Percentiles rank a stretch among this genome's conserved stretches.
Evolutionary conservation across 208 protist species (phyloP).

Genomic region (Zelonia costaricensis): DNA sequence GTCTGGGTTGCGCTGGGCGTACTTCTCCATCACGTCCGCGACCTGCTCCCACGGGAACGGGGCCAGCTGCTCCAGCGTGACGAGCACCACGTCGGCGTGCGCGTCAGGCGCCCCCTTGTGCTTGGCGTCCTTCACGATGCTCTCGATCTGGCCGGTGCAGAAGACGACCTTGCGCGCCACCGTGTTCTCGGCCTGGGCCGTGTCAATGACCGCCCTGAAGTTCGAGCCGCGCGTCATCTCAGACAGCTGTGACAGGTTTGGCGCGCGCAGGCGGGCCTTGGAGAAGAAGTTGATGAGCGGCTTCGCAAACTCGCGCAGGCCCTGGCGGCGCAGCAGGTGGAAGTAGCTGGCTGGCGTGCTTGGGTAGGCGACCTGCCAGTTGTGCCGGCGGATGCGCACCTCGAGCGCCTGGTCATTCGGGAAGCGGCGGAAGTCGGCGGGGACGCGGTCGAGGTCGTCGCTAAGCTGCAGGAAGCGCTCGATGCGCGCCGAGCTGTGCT

Average conservation of each 20-base stretch:
- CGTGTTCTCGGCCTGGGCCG: slow-evolving; percentile 28
- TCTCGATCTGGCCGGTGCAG: slow-evolving; percentile 98
- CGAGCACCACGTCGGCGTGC: slow-evolving; percentile 90
- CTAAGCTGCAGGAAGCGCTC: slow-evolving; percentile 98
- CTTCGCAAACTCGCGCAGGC: slow-evolving; percentile 97
- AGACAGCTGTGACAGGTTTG: slow-evolving; percentile 82
- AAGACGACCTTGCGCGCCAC: slow-evolving; percentile 94
- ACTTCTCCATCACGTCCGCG: slow-evolving; percentile 84
- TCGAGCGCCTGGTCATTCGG: slow-evolving; percentile 67
- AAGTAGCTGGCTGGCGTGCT: slow-evolving; percentile 99
- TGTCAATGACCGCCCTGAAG: slow-evolving; percentile 58
- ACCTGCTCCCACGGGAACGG: slow-evolving; percentile 98
- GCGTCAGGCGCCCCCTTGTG: slow-evolving; percentile 47
- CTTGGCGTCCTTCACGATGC: slow-evolving; percentile 90
- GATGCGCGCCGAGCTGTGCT: slow-evolving; percentile 97
- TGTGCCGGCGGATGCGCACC: slow-evolving; percentile 76
- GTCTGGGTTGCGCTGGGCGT: slow-evolving; percentile 75
- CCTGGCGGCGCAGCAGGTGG: slow-evolving; percentile 98
- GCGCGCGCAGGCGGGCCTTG: slow-evolving; percentile 91
- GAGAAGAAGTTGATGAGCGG: slow-evolving; percentile 97
- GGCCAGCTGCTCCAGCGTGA: slow-evolving; percentile 95
- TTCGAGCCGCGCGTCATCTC: slow-evolving; percentile 68
- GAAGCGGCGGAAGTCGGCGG: slow-evolving; percentile 66
- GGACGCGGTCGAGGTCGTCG: slow-evolving; percentile 89
- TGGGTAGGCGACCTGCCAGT: slow-evolving; percentile 96